Conservation (phyloP, 371 early-diverging fungal species). For the Batkoa obscura region DNA sequence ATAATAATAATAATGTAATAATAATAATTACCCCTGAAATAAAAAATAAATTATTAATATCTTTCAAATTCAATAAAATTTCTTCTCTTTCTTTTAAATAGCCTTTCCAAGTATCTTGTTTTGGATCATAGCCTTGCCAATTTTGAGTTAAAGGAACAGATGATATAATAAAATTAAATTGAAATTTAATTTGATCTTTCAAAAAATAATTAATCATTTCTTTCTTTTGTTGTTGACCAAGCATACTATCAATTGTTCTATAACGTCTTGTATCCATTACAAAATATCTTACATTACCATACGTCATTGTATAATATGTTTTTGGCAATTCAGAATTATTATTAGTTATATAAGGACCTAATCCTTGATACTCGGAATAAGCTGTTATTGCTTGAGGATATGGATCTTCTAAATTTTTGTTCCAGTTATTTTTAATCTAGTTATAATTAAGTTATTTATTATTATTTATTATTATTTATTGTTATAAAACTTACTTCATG, state of each 20-base stretch:
- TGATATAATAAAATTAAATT: slow-evolving; percentile 16
- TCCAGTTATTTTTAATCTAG: slow-evolving; percentile 21
- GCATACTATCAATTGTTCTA: slow-evolving; percentile 19
- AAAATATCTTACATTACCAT: slow-evolving; percentile 20
- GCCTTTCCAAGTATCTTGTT: slow-evolving; percentile 23
- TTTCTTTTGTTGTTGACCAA: slow-evolving; percentile 14
- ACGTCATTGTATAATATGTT: slow-evolving; percentile 17
- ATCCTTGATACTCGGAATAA: slow-evolving; percentile 22
- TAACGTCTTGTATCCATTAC: slow-evolving; percentile 26
- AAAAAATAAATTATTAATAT: slow-evolving; percentile 18
- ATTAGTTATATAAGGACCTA: not conserved
- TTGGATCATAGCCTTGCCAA: slow-evolving; percentile 16
- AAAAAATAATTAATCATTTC: slow-evolving; percentile 3
- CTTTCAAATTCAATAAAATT: slow-evolving; percentile 12
- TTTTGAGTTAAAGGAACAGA: slow-evolving; percentile 20
- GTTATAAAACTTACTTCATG: slow-evolving; percentile 17
- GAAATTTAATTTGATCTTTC: slow-evolving; percentile 18
- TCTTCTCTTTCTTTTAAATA: slow-evolving; percentile 20
- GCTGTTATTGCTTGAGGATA: slow-evolving; percentile 17
- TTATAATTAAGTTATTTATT: not conserved
- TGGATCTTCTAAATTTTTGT: slow-evolving; percentile 11
- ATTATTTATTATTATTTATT: too few relatives aligned
- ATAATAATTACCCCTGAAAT: slow-evolving; percentile 16
- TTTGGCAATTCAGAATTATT: slow-evolving; percentile 4
- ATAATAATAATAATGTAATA: not conserved